Percentiles rank a stretch among this genome's conserved stretches.
Evolutionary conservation across 257 asterid genomes (phyloP).

Genomic region (Solanum commersonii): DNA sequence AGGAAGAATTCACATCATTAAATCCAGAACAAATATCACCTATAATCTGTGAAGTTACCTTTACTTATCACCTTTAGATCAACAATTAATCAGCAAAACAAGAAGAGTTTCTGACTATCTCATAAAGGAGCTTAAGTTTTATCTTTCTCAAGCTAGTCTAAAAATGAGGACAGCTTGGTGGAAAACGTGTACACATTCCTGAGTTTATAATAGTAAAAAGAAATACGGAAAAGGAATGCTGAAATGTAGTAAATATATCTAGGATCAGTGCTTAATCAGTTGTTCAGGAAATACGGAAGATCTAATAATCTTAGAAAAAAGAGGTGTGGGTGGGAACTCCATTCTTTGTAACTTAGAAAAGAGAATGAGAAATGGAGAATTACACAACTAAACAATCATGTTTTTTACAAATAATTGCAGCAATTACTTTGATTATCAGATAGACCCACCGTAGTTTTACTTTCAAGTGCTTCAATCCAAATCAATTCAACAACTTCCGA

Average conservation of each 20-base stretch:
- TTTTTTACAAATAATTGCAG: neutral
- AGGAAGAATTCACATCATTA: neutral
- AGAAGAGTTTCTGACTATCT: neutral
- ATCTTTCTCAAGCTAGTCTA: neutral
- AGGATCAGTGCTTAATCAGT: neutral
- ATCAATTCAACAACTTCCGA: slow-evolving; percentile 8
- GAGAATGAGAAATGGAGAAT: neutral
- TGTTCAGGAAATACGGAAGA: neutral
- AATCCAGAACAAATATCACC: neutral
- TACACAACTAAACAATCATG: neutral
- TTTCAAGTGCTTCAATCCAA: neutral
- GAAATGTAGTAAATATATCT: neutral
- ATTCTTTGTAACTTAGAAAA: neutral
- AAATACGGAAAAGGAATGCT: neutral
- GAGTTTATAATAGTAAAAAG: neutral
- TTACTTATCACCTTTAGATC: neutral
- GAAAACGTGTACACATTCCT: neutral
- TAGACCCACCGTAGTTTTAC: slow-evolving; percentile 1
- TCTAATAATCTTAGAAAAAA: neutral
- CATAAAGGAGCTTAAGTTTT: neutral
- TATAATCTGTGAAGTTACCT: neutral
- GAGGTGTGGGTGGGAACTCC: neutral
- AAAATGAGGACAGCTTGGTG: neutral
- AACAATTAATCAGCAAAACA: neutral
- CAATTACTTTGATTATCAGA: neutral